These are phyloP conservation scores for Fusarium penzigii DNA, from an alignment of 2,329 filamentous ascomycete species.

Conservation along the genomic window DNA sequence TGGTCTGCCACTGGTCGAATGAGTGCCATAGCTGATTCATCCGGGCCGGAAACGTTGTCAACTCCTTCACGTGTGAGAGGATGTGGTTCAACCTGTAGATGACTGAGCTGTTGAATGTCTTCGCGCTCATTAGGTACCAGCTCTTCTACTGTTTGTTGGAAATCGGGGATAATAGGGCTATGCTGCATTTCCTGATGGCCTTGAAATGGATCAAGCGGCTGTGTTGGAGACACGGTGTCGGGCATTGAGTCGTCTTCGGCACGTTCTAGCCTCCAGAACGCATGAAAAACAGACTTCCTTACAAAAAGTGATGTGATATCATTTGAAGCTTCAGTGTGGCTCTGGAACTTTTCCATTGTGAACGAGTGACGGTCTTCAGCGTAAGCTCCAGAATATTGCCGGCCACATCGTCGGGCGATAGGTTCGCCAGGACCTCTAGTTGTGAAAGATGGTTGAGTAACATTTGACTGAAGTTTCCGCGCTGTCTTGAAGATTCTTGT, in stretches of 20 bases:
- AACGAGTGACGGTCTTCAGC: background rate
- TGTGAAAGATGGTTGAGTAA: background rate
- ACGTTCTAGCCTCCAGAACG: slow-evolving; percentile 2
- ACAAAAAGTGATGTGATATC: slow-evolving; percentile 7
- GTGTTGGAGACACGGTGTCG: too few species aligned
- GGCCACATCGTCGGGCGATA: slow-evolving; percentile 1
- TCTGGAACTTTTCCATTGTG: background rate
- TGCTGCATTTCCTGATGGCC: too few species aligned
- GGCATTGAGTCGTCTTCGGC: background rate
- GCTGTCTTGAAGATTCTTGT: background rate
- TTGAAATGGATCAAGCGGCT: too few species aligned
- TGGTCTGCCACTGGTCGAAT: too few species aligned
- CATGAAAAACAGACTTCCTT: slow-evolving; percentile 6
- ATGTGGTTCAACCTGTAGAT: too few species aligned
- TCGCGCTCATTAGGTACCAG: too few species aligned
- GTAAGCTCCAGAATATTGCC: slow-evolving; percentile 5
- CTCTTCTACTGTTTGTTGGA: too few species aligned
- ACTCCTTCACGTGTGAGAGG: too few species aligned
- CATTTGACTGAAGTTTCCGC: background rate
- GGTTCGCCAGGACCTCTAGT: background rate
- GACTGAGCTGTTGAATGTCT: too few species aligned
- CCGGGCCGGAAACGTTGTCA: too few species aligned
- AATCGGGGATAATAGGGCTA: too few species aligned
- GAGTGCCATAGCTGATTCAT: too few species aligned
- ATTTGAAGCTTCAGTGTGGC: background rate